Evolutionary conservation across 2,329 filamentous ascomycete genomes (phyloP).

Genomic region (Colletotrichum tamarilloi): DNA sequence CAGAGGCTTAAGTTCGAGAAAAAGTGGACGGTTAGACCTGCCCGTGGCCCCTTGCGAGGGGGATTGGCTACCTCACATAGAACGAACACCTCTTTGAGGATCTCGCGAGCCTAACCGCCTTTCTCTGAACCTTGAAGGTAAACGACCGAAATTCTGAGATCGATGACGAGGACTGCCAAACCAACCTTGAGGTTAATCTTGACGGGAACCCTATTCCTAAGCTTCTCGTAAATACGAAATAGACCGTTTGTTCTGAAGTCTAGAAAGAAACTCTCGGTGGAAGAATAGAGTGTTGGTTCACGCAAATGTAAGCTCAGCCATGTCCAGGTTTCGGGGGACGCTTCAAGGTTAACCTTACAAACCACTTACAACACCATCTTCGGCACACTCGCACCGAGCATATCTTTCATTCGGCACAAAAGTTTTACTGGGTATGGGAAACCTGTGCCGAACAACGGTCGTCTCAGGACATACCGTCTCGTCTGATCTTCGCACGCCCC

Average conservation of each 20-base stretch:
- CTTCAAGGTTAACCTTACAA: conserved; percentile 21
- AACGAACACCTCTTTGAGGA: neutral
- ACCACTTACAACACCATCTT: conserved; percentile 10
- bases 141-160: neutral
- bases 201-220: neutral
- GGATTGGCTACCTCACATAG: neutral
- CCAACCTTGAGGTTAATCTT: conserved; percentile 7
- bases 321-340: neutral
- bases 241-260: too few relatives aligned
- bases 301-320: neutral
- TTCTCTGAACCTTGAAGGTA: neutral
- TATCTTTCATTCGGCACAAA: neutral
- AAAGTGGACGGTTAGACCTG: neutral
- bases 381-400: conserved; percentile 19
- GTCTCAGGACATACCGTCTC: conserved; percentile 16
- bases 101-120: neutral
- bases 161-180: conserved; percentile 24
- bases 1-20: neutral
- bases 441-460: conserved; percentile 30
- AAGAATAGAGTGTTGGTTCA: neutral
- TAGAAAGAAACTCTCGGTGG: neutral
- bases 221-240: neutral
- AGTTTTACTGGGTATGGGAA: neutral
- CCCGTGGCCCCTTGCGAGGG: neutral
- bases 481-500: conserved; percentile 16